phyloP scores from a whole-genome alignment of 345 rosid species.

The Litchi chinensis region DNA sequence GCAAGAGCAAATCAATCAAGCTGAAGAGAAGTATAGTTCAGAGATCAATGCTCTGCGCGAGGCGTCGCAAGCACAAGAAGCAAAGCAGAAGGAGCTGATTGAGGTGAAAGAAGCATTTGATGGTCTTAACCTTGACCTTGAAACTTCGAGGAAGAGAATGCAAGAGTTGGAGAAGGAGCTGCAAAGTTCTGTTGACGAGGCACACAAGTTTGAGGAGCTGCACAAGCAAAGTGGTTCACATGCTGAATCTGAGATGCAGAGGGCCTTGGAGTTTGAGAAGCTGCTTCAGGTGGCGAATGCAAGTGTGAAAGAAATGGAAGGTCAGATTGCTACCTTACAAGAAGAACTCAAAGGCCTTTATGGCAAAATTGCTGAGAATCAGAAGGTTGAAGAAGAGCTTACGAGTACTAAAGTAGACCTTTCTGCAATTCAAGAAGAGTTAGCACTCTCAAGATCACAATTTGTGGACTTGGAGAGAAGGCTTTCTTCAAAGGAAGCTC shows the following conservation, averaged over 20 bases:
- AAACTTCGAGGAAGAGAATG: constrained; percentile 64
- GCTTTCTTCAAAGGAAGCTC: constrained; percentile 64
- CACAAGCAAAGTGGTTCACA: constrained; percentile 72
- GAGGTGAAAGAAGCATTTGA: constrained; percentile 80
- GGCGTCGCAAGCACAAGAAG: constrained; percentile 67
- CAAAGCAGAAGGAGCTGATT: constrained; percentile 68
- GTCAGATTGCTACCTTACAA: constrained; percentile 53
- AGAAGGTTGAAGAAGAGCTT: constrained; percentile 73
- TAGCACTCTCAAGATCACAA: constrained; percentile 61
- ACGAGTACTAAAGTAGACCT: constrained; percentile 59
- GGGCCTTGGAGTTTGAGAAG: constrained; percentile 76
- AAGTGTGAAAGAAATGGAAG: constrained; percentile 66
- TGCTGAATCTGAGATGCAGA: constrained; percentile 76
- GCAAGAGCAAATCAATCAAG: constrained; percentile 69
- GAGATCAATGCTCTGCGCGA: constrained; percentile 65
- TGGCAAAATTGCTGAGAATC: constrained; percentile 64
- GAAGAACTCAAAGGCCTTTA: constrained; percentile 72
- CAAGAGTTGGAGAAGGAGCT: constrained; percentile 67
- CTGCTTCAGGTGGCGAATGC: constrained; percentile 62
- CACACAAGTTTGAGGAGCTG: constrained; percentile 78
- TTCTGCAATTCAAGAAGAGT: constrained; percentile 66
- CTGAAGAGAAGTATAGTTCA: constrained; percentile 57
- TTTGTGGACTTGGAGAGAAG: constrained; percentile 56
- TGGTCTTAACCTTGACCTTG: constrained; percentile 63
- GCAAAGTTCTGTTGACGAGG: constrained; percentile 56